Conservation (phyloP, 495 filamentous ascomycete species). For the Cairneyella variabilis region DNA sequence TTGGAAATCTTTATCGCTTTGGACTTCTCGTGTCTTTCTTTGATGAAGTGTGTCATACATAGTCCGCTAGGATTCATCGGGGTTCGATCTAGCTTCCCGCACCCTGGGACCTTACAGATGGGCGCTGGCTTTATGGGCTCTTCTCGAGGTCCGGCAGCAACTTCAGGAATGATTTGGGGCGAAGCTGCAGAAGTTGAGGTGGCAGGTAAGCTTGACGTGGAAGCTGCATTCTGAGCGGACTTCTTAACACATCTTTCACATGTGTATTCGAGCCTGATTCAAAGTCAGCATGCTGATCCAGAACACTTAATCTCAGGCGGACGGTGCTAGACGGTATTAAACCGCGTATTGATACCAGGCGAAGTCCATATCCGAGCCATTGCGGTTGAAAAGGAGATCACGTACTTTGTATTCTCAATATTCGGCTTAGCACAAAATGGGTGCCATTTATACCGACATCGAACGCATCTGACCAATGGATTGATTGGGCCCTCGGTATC, state of each 20-base stretch:
- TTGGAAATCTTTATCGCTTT: too few species aligned
- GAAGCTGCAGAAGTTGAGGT: not conserved
- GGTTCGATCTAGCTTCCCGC: too few species aligned
- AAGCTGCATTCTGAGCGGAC: too few species aligned
- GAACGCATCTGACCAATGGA: constrained; percentile 8
- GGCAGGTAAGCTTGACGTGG: too few species aligned
- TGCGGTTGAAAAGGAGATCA: not conserved
- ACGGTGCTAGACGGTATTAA: too few species aligned
- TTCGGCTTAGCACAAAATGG: constrained; percentile 8
- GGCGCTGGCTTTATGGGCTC: not conserved
- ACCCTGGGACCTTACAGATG: not conserved
- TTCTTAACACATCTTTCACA: constrained; percentile 1
- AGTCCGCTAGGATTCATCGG: too few species aligned
- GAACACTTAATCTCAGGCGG: too few species aligned
- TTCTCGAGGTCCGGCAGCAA: not conserved
- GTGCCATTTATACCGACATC: constrained; percentile 12
- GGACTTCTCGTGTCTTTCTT: not conserved
- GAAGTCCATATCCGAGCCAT: too few species aligned
- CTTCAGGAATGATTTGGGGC: not conserved
- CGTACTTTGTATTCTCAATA: constrained; percentile 7
- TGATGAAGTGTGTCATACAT: not conserved
- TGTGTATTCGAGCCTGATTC: not conserved
- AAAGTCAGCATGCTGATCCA: too few species aligned
- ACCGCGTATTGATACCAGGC: too few species aligned
- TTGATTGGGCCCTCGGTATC: not conserved